Evolutionary conservation across 345 rosid species (phyloP).

Genomic region (Melastoma malabathricum): DNA sequence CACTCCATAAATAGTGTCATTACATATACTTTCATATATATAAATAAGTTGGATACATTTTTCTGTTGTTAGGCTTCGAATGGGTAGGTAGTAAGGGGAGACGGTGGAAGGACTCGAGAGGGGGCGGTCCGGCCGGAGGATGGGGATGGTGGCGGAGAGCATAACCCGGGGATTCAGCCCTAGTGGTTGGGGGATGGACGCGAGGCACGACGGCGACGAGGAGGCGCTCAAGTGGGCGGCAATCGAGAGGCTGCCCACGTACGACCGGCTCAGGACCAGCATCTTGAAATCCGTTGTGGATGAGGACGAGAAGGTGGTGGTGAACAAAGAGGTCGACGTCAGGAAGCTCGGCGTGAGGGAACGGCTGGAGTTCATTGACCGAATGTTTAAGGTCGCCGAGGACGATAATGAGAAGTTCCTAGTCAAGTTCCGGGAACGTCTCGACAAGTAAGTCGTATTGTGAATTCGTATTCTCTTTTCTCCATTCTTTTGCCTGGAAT

Average conservation of each 20-base stretch:
- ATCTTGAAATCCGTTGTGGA: constrained; percentile 43
- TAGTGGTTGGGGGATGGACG: constrained; percentile 48
- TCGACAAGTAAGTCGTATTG: constrained; percentile 61
- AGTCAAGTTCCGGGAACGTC: constrained; percentile 53
- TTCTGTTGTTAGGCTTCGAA: too few species aligned
- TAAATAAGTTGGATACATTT: too few species aligned
- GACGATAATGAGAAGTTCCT: constrained; percentile 77
- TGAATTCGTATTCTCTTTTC: too few species aligned
- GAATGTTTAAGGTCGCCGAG: constrained; percentile 71
- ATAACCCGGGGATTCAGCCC: constrained; percentile 25
- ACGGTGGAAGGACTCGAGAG: constrained; percentile 25
- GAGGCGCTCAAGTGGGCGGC: constrained; percentile 98
- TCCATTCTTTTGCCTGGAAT: too few species aligned
- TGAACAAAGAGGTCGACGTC: constrained; percentile 50
- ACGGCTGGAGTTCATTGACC: constrained; percentile 57
- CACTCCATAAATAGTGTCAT: too few species aligned
- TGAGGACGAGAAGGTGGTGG: constrained; percentile 6
- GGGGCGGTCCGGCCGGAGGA: constrained; percentile 4
- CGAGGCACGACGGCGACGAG: constrained; percentile 33
- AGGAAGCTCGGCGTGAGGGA: constrained; percentile 55
- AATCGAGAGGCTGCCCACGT: constrained; percentile 76
- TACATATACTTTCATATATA: too few species aligned
- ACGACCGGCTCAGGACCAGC: constrained; percentile 61
- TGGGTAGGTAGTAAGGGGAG: too few species aligned
- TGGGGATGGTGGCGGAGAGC: too few species aligned